phyloP scores from a whole-genome alignment of 2,329 filamentous ascomycete genomes.

The Aspergillus arachidicola region DNA sequence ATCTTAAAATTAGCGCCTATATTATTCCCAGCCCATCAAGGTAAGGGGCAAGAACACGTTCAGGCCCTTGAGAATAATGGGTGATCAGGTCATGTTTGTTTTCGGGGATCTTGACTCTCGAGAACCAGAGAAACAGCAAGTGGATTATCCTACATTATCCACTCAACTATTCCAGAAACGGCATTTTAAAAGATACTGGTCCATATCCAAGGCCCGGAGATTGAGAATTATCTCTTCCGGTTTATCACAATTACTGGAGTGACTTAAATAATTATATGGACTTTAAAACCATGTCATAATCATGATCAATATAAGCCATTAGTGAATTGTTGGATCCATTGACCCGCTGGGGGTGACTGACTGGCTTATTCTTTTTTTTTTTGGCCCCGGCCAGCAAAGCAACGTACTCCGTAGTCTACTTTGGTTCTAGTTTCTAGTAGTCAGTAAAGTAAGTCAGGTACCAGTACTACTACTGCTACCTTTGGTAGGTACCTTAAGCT shows the following conservation, averaged over 20 bases:
- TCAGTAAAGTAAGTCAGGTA: not conserved
- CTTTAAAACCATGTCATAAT: not conserved
- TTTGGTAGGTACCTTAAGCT: not conserved
- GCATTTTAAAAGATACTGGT: conserved; percentile 2
- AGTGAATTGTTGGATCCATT: not conserved
- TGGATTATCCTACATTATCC: conserved; percentile 1
- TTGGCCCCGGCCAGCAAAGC: not conserved
- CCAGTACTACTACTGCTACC: not conserved
- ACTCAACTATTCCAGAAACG: not conserved
- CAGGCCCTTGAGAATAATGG: not conserved
- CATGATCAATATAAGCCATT: not conserved
- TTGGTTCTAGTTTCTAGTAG: not conserved
- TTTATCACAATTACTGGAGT: not conserved
- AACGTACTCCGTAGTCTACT: not conserved
- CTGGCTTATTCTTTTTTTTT: not conserved
- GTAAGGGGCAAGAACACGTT: conserved; percentile 1
- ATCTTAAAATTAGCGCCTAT: not conserved
- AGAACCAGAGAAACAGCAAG: not conserved
- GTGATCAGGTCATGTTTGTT: not conserved
- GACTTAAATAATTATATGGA: not conserved
- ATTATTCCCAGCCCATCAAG: not conserved
- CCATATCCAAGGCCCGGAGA: not conserved
- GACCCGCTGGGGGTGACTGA: not conserved
- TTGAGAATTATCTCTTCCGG: not conserved
- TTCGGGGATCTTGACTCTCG: not conserved